Conservation (phyloP, 345 rosid genomes). For the Lumnitzera littorea region DNA sequence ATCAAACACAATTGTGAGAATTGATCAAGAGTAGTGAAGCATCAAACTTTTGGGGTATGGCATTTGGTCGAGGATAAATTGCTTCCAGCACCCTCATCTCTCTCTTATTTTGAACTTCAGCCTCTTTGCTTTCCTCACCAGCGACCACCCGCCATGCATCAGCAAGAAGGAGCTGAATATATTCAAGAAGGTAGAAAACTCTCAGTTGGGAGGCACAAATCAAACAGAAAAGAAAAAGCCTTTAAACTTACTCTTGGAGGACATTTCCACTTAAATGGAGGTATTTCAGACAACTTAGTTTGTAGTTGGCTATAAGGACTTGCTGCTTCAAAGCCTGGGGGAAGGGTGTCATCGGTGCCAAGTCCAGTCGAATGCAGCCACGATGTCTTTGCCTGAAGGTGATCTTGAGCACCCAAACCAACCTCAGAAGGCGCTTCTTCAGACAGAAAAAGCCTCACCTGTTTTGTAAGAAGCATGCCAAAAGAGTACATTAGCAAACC, state of each 20-base stretch:
- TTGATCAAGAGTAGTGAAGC: slow-evolving; percentile 13
- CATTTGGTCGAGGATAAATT: slow-evolving; percentile 81
- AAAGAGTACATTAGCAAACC: too few relatives aligned
- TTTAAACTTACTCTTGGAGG: slow-evolving; percentile 50
- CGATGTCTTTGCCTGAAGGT: slow-evolving; percentile 84
- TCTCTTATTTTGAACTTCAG: slow-evolving; percentile 62
- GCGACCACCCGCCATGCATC: slow-evolving; percentile 76
- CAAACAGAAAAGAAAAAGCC: neutral
- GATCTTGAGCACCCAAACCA: slow-evolving; percentile 74
- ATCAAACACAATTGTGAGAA: slow-evolving; percentile 40
- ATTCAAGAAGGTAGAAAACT: neutral
- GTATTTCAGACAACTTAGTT: slow-evolving; percentile 56
- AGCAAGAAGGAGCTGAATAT: slow-evolving; percentile 49
- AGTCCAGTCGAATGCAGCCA: slow-evolving; percentile 42
- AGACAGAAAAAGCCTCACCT: slow-evolving; percentile 74
- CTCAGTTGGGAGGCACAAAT: neutral
- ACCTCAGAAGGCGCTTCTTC: slow-evolving; percentile 93
- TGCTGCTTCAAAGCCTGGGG: slow-evolving; percentile 89
- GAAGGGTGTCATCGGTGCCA: slow-evolving; percentile 50
- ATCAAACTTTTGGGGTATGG: slow-evolving; percentile 73
- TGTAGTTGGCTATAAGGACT: slow-evolving; percentile 37
- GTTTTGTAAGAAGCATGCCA: slow-evolving; percentile 14
- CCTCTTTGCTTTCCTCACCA: slow-evolving; percentile 84
- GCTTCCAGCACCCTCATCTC: slow-evolving; percentile 95
- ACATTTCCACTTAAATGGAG: slow-evolving; percentile 67